Evolutionary conservation across 106 monocot species (phyloP).

Genomic region (Platanthera zijinensis): DNA sequence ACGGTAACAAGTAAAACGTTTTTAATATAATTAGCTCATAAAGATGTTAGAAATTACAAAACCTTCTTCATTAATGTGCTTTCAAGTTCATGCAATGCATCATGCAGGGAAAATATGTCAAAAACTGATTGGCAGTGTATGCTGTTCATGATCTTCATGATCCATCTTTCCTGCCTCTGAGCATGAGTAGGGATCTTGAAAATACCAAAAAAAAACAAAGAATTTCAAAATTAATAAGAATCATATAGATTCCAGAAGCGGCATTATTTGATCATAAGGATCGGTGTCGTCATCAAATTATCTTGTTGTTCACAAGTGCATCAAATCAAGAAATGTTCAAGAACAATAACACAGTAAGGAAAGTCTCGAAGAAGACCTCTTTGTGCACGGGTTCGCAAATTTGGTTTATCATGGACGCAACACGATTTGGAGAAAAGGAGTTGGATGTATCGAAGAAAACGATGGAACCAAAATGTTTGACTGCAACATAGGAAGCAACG

Average conservation of each 20-base stretch:
- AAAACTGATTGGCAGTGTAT: constrained; percentile 64
- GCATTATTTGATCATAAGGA: background rate
- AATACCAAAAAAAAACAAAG: background rate
- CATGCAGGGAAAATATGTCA: constrained; percentile 73
- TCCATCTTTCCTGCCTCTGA: constrained; percentile 44
- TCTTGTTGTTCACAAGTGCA: background rate
- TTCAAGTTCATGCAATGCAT: constrained; percentile 48
- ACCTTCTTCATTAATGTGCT: constrained; percentile 34
- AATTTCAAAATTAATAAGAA: background rate
- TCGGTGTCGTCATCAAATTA: background rate
- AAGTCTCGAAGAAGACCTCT: constrained; percentile 31
- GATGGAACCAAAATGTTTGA: constrained; percentile 33
- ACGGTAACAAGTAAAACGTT: background rate
- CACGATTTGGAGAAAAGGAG: constrained; percentile 67
- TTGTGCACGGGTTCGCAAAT: constrained; percentile 7
- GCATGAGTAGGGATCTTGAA: background rate
- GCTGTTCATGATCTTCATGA: constrained; percentile 55
- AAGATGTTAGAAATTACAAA: background rate
- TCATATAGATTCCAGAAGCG: background rate
- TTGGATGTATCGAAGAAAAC: constrained; percentile 90
- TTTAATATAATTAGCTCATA: background rate
- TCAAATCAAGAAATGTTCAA: background rate
- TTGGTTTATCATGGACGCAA: constrained; percentile 39
- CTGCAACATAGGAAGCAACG: constrained; percentile 48
- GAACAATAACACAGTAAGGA: constrained; percentile 1